Evolutionary conservation across 1,139 yeast genomes (phyloP).

Genomic region (Wickerhamomyces sp.): DNA sequence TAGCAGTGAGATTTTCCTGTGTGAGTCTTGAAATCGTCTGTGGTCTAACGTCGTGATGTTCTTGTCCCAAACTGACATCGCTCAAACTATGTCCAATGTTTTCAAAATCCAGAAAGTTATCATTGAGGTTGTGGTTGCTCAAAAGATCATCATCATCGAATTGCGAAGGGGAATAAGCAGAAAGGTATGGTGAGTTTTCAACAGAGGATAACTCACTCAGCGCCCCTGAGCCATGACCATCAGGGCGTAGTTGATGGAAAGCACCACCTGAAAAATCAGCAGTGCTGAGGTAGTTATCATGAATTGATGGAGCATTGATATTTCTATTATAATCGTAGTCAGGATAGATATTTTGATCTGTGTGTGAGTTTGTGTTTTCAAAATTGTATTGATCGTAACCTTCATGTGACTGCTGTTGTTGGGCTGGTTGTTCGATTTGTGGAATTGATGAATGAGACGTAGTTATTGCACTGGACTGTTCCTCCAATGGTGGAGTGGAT

Average conservation of each 20-base stretch:
- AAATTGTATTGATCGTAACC: not conserved
- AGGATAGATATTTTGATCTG: conserved; percentile 1
- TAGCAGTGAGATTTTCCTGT: conserved; percentile 12
- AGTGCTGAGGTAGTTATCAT: conserved; percentile 6
- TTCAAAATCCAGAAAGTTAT: conserved; percentile 8
- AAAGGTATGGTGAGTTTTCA: conserved; percentile 17
- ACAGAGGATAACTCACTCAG: conserved; percentile 16
- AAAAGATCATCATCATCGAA: conserved; percentile 16
- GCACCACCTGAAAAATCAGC: conserved; percentile 6
- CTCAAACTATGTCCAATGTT: conserved; percentile 2
- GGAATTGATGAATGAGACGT: conserved; percentile 9
- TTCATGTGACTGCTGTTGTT: conserved; percentile 5
- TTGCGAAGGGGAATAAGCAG: conserved; percentile 16
- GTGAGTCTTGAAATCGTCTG: conserved; percentile 3
- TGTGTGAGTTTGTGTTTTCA: not conserved
- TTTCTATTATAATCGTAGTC: not conserved
- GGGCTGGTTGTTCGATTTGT: conserved; percentile 18
- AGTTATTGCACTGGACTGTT: not conserved
- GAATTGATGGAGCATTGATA: not conserved
- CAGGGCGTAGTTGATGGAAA: conserved; percentile 13
- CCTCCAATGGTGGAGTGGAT: conserved; percentile 3
- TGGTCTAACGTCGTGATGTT: not conserved
- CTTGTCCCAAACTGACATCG: conserved; percentile 6
- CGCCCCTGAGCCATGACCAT: conserved; percentile 5
- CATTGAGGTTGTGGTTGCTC: conserved; percentile 1